These are phyloP conservation scores for Suhomyces ambrosiae DNA, from an alignment of 1,139 yeast genomes.

Conservation along the genomic window DNA sequence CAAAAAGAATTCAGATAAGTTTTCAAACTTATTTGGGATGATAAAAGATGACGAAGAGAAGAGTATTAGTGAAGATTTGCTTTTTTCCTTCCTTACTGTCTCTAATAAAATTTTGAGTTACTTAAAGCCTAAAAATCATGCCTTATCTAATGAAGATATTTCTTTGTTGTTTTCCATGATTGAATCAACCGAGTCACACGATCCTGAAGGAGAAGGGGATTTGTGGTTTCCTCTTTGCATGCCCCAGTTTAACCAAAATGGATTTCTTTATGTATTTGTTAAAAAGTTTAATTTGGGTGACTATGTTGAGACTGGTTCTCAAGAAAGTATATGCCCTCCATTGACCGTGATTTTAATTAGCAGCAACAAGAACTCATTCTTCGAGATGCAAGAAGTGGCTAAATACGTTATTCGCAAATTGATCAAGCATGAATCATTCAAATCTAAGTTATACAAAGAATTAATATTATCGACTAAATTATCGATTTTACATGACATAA, in stretches of 20 bases:
- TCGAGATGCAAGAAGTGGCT: slow-evolving; percentile 66
- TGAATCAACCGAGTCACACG: slow-evolving; percentile 21
- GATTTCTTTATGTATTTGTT: slow-evolving; percentile 82
- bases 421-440: slow-evolving; percentile 35
- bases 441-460: slow-evolving; percentile 41
- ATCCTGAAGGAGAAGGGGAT: slow-evolving; percentile 51
- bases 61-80: slow-evolving; percentile 31
- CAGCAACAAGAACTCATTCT: slow-evolving; percentile 83
- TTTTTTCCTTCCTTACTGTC: slow-evolving; percentile 34
- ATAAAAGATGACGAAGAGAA: slow-evolving; percentile 15
- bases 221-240: slow-evolving; percentile 93
- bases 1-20: slow-evolving; percentile 10
- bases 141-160: slow-evolving; percentile 35
- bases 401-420: slow-evolving; percentile 52
- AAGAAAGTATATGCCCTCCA: slow-evolving; percentile 23
- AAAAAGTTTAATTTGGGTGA: slow-evolving; percentile 51
- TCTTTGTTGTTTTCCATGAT: slow-evolving; percentile 32
- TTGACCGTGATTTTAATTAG: slow-evolving; percentile 72
- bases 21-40: slow-evolving; percentile 12
- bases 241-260: slow-evolving; percentile 86
- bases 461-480: slow-evolving; percentile 22
- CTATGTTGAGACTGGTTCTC: slow-evolving; percentile 19
- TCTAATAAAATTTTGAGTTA: slow-evolving; percentile 31
- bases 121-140: slow-evolving; percentile 40
- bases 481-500: slow-evolving; percentile 45